These are phyloP conservation scores for Hirsutella minnesotensis DNA, from an alignment of 2,329 filamentous ascomycete genomes.

Conservation along the genomic window DNA sequence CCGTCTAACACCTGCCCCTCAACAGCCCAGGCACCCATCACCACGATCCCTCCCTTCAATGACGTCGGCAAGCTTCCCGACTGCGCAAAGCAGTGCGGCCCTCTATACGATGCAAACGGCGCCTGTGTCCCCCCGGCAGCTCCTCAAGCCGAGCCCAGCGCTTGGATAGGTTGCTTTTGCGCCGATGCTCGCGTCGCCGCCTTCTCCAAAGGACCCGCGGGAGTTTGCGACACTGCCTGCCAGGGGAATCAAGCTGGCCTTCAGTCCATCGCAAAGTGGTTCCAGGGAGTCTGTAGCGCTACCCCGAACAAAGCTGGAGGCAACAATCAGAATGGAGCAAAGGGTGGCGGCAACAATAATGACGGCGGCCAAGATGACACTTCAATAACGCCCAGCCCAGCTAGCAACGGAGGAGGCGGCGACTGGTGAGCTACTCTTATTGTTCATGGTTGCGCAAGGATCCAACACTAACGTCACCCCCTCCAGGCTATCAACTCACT, in stretches of 20 bases:
- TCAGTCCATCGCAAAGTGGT: conserved; percentile 56
- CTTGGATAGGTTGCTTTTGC: conserved; percentile 66
- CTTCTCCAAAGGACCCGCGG: conserved; percentile 43
- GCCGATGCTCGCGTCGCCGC: conserved; percentile 43
- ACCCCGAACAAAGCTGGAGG: conserved; percentile 19
- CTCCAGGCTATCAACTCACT: conserved; percentile 55
- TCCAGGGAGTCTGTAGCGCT: conserved; percentile 45
- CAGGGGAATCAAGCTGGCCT: conserved; percentile 32
- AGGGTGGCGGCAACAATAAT: conserved; percentile 7
- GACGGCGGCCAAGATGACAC: conserved; percentile 5
- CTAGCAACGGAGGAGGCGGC: conserved; percentile 19
- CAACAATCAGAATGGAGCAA: conserved; percentile 11
- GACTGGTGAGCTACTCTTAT: conserved; percentile 34
- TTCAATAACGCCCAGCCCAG: conserved; percentile 1
- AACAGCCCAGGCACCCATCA: conserved; percentile 14
- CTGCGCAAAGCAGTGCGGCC: conserved; percentile 47
- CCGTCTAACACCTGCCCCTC: neutral
- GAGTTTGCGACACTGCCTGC: conserved; percentile 53
- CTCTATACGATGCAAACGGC: conserved; percentile 58
- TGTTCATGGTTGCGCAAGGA: too few species aligned
- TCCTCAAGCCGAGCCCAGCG: conserved; percentile 32
- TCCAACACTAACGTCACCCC: neutral
- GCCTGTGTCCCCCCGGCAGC: conserved; percentile 53
- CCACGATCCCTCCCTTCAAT: conserved; percentile 44
- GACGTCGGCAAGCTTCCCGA: conserved; percentile 37